phyloP scores from a whole-genome alignment of 164 flowering plant genomes.

The Piper betle region DNA sequence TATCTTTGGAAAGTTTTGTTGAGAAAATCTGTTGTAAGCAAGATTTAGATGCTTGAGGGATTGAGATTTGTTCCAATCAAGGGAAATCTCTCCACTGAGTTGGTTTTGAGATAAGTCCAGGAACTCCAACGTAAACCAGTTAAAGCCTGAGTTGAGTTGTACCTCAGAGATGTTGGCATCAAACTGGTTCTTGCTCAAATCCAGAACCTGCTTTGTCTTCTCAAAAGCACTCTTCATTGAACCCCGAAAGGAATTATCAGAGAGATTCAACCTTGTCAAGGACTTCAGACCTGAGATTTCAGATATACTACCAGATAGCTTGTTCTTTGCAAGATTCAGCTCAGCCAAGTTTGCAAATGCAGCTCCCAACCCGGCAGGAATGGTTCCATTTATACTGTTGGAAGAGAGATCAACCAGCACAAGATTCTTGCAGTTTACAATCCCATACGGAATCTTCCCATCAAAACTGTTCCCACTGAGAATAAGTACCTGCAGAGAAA shows the following conservation, averaged over 20 bases:
- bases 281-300: constrained; percentile 40
- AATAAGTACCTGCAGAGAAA: constrained; percentile 32
- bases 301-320: constrained; percentile 39
- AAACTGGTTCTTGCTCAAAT: constrained; percentile 65
- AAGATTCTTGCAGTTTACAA: constrained; percentile 37
- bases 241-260: constrained; percentile 56
- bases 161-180: constrained; percentile 68
- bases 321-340: constrained; percentile 57
- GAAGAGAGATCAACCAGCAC: constrained; percentile 40
- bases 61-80: constrained; percentile 22
- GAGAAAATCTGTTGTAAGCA: constrained; percentile 52
- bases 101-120: constrained; percentile 67
- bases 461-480: constrained; percentile 45
- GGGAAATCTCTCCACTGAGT: constrained; percentile 53
- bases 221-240: constrained; percentile 43
- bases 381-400: constrained; percentile 39
- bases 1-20: constrained; percentile 34
- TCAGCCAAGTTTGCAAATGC: constrained; percentile 47
- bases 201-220: constrained; percentile 43
- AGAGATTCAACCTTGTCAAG: constrained; percentile 46
- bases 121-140: constrained; percentile 46
- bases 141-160: constrained; percentile 36
- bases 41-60: constrained; percentile 64
- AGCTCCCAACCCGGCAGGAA: constrained; percentile 52
- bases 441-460: constrained; percentile 36